Evolutionary conservation across 345 rosid genomes (phyloP).

Genomic region (Lepidium aucheri): DNA sequence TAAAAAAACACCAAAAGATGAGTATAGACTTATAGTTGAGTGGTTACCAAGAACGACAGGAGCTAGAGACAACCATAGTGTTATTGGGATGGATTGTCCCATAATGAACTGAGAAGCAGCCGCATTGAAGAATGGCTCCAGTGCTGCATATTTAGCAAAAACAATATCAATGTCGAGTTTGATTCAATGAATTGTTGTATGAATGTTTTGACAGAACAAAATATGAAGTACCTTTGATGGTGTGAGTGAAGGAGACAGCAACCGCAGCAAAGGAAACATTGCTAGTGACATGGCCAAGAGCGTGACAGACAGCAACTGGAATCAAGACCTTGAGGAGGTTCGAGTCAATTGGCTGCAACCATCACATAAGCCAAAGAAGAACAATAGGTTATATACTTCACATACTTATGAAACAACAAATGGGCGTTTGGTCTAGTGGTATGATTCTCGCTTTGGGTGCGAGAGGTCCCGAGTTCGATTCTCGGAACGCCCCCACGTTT

Average conservation of each 20-base stretch:
- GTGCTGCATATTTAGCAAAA: constrained; percentile 44
- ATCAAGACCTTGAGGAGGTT: constrained; percentile 73
- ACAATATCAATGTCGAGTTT: not conserved
- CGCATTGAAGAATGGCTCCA: constrained; percentile 98
- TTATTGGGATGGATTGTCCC: constrained; percentile 72
- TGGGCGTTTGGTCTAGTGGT: constrained; percentile 87
- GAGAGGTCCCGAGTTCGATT: constrained; percentile 81
- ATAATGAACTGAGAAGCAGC: constrained; percentile 89
- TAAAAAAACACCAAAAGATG: not conserved
- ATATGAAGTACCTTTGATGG: constrained; percentile 55
- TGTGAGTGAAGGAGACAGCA: constrained; percentile 97
- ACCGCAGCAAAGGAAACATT: constrained; percentile 96
- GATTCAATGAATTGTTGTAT: not conserved
- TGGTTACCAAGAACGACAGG: constrained; percentile 80
- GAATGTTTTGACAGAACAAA: not conserved
- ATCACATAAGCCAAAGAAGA: not conserved
- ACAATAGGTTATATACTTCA: fast-evolving
- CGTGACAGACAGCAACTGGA: constrained; percentile 93
- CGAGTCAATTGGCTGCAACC: constrained; percentile 68
- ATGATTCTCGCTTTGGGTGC: constrained; percentile 90
- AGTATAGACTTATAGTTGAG: not conserved
- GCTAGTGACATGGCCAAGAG: constrained; percentile 87
- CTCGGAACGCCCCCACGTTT: constrained; percentile 52
- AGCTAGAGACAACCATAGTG: constrained; percentile 86
- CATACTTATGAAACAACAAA: fast-evolving